A percentile compares a stretch with the other conserved stretches of the same genome.
Evolutionary conservation across 2,329 filamentous ascomycete genomes (phyloP).

Genomic region (Paecilomyces sp.): DNA sequence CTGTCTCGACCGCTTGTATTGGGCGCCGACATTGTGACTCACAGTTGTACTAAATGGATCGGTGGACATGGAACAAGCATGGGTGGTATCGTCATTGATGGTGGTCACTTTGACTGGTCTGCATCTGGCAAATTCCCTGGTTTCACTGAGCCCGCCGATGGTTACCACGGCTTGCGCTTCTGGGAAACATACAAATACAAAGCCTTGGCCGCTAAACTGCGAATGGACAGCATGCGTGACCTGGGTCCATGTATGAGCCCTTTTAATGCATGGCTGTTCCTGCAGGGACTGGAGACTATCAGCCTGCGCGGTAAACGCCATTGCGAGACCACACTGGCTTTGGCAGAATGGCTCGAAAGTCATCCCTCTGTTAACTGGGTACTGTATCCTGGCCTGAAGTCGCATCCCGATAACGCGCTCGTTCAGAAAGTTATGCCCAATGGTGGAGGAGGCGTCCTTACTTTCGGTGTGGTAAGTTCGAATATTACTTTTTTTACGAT

Average conservation of each 20-base stretch:
- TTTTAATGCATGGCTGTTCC: constrained; percentile 77
- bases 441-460: constrained; percentile 78
- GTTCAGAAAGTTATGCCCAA: constrained; percentile 76
- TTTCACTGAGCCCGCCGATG: constrained; percentile 75
- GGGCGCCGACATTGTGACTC: constrained; percentile 81
- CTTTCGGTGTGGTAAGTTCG: constrained; percentile 80
- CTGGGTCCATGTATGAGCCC: constrained; percentile 71
- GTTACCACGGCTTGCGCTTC: constrained; percentile 88
- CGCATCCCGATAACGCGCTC: constrained; percentile 64
- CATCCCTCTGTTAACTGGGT: constrained; percentile 79
- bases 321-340: constrained; percentile 66
- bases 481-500: constrained; percentile 21
- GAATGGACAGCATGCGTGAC: constrained; percentile 79
- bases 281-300: constrained; percentile 78
- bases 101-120: constrained; percentile 84
- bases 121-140: constrained; percentile 75
- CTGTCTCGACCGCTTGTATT: constrained; percentile 74
- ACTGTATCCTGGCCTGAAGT: constrained; percentile 75
- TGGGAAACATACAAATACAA: constrained; percentile 79
- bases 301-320: constrained; percentile 75
- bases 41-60: constrained; percentile 90
- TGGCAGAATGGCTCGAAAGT: constrained; percentile 71
- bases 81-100: constrained; percentile 71
- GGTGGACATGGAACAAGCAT: constrained; percentile 85
- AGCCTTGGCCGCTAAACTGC: constrained; percentile 69